These are phyloP conservation scores for Penicillium sp. DNA, from an alignment of 2,329 filamentous ascomycete genomes.

Conservation along the genomic window DNA sequence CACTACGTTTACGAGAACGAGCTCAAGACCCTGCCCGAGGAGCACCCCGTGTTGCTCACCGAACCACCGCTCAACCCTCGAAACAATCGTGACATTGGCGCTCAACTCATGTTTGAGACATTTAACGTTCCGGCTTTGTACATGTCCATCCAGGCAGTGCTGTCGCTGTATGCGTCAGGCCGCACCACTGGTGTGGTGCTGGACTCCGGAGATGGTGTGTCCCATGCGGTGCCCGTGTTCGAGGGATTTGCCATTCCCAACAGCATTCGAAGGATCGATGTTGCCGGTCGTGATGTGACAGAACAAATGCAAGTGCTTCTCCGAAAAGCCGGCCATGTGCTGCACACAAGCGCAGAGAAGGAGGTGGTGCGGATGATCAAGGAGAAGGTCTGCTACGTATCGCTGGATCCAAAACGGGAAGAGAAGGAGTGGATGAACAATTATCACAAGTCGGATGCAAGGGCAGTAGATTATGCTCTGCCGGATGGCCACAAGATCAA, in stretches of 20 bases:
- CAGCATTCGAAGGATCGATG: slow-evolving; percentile 91
- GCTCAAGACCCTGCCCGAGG: slow-evolving; percentile 92
- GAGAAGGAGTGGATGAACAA: slow-evolving; percentile 85
- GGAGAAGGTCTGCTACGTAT: slow-evolving; percentile 88
- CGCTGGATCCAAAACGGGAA: slow-evolving; percentile 82
- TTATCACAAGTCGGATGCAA: slow-evolving; percentile 68
- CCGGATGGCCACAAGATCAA: slow-evolving; percentile 93
- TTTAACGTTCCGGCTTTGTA: slow-evolving; percentile 97
- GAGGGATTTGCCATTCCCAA: slow-evolving; percentile 96
- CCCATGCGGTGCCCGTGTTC: slow-evolving; percentile 94
- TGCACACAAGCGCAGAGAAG: slow-evolving; percentile 98
- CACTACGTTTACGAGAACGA: slow-evolving; percentile 95
- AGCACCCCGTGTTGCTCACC: slow-evolving; percentile 94
- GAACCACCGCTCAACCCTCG: slow-evolving; percentile 93
- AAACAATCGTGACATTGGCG: slow-evolving; percentile 90
- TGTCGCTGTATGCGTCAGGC: slow-evolving; percentile 92
- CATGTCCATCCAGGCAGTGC: slow-evolving; percentile 92
- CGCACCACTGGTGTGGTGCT: slow-evolving; percentile 94
- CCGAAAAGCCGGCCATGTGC: slow-evolving; percentile 86
- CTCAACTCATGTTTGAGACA: slow-evolving; percentile 96
- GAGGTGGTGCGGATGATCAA: slow-evolving; percentile 98
- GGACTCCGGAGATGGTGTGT: slow-evolving; percentile 92
- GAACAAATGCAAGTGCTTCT: slow-evolving; percentile 88
- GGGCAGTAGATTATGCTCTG: slow-evolving; percentile 77
- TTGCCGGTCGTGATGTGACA: slow-evolving; percentile 91